Percentiles rank a stretch among this genome's conserved stretches.
Conservation (phyloP, 768 basidiomycete species). For the Lenzites betulinus region DNA sequence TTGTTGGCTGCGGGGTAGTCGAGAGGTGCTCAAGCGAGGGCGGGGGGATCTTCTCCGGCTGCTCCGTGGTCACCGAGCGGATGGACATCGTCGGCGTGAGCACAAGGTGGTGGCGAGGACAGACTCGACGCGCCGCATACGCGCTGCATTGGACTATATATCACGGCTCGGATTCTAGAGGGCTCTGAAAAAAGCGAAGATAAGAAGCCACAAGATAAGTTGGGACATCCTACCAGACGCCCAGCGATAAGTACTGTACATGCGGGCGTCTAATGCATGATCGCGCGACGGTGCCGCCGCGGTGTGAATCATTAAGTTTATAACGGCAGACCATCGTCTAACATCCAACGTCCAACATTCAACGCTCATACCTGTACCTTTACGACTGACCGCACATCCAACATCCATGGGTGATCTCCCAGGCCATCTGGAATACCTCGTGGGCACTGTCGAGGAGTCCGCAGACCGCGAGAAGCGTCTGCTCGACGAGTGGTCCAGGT, state of each 20-base stretch:
- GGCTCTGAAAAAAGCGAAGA: conserved; percentile 9
- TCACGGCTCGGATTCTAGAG: neutral
- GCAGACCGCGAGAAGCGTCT: conserved; percentile 28
- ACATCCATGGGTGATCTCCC: neutral
- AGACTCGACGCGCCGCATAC: neutral
- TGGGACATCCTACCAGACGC: neutral
- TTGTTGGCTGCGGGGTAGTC: neutral
- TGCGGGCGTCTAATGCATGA: conserved; percentile 3
- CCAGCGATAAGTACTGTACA: neutral
- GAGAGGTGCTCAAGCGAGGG: conserved; percentile 16
- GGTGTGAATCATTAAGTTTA: neutral
- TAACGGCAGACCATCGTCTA: no score
- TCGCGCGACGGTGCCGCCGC: neutral
- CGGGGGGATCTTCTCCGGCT: conserved; percentile 30
- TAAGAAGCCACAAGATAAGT: conserved; percentile 11
- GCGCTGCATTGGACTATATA: conserved; percentile 3
- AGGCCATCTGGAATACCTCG: conserved; percentile 23
- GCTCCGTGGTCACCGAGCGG: conserved; percentile 33
- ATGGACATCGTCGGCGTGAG: conserved; percentile 24
- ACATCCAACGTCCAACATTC: no score
- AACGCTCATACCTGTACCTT: no score
- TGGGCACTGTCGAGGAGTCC: conserved; percentile 23
- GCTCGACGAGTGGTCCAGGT: conserved; percentile 33
- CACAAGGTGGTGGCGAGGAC: neutral
- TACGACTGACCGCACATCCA: no score